Percentiles rank a stretch among this genome's conserved stretches.
These are phyloP conservation scores for Fennellomyces sp. DNA, from an alignment of 371 early-diverging fungal genomes.

Conservation along the genomic window DNA sequence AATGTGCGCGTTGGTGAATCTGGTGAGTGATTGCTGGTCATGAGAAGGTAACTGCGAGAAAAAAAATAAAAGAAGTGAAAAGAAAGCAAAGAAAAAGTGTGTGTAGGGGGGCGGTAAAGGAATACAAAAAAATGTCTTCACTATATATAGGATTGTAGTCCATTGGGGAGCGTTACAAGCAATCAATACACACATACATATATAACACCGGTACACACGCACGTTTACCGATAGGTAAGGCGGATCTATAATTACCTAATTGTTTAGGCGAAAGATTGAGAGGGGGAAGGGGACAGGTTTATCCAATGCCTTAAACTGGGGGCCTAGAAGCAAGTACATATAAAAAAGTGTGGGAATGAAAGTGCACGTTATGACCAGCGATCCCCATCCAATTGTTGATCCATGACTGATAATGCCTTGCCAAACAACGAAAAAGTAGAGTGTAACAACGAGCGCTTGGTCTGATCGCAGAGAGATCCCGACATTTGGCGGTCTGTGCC, in stretches of 20 bases:
- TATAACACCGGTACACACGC: no score
- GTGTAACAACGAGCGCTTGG: constrained; percentile 11
- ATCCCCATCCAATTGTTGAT: constrained; percentile 10
- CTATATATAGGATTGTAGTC: constrained; percentile 3
- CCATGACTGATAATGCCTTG: constrained; percentile 2
- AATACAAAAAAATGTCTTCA: background rate
- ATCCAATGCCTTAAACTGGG: no score
- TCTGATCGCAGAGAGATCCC: constrained; percentile 16
- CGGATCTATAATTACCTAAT: background rate
- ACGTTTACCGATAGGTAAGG: background rate
- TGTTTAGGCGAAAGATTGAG: background rate
- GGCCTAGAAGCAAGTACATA: constrained; percentile 1
- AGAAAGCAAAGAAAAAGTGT: background rate
- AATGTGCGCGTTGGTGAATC: background rate
- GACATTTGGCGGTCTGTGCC: constrained; percentile 12
- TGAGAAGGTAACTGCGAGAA: background rate
- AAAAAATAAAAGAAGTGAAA: background rate
- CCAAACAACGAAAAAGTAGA: background rate
- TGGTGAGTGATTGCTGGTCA: background rate
- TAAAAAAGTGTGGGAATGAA: constrained; percentile 8
- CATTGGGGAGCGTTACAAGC: no score
- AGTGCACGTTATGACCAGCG: background rate
- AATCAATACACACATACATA: no score
- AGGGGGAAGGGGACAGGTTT: background rate
- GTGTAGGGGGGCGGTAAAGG: background rate